Conservation (phyloP, 2,329 filamentous ascomycete genomes). For the Podosphaera fusca region DNA sequence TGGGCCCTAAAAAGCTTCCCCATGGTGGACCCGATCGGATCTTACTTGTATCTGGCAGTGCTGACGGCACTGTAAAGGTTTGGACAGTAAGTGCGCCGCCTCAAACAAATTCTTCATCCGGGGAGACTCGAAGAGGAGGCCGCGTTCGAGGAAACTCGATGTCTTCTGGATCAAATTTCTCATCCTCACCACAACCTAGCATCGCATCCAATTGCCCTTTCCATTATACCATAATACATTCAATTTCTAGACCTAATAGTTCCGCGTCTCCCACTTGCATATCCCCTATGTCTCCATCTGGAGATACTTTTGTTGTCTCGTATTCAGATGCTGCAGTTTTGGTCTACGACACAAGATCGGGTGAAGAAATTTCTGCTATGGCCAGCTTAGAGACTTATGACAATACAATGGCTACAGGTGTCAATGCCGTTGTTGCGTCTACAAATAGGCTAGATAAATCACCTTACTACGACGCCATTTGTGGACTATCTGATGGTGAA, state of each 20-base stretch:
- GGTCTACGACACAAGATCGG: conserved; percentile 77
- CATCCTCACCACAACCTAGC: conserved; percentile 72
- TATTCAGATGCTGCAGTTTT: conserved; percentile 79
- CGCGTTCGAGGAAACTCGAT: conserved; percentile 78
- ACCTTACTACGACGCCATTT: conserved; percentile 34
- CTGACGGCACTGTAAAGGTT: conserved; percentile 75
- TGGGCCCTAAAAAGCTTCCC: conserved; percentile 43
- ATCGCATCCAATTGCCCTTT: conserved; percentile 71
- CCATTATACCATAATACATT: conserved; percentile 68
- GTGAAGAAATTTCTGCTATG: conserved; percentile 74
- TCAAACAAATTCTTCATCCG: conserved; percentile 59
- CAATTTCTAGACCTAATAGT: conserved; percentile 47
- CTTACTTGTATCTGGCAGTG: conserved; percentile 71
- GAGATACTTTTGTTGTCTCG: conserved; percentile 78
- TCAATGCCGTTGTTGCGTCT: conserved; percentile 79
- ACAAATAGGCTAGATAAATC: conserved; percentile 54
- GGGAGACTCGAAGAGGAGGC: conserved; percentile 44
- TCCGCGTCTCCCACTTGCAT: conserved; percentile 74
- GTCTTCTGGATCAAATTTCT: conserved; percentile 80
- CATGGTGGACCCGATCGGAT: conserved; percentile 71
- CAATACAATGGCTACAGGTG: conserved; percentile 55
- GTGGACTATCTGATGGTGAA: conserved; percentile 49
- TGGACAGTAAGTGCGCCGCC: conserved; percentile 90
- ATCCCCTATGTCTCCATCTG: conserved; percentile 58
- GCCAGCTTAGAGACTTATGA: conserved; percentile 87